Evolutionary conservation across 768 basidiomycete species (phyloP).

Genomic region (Calocybe gangraenosa): DNA sequence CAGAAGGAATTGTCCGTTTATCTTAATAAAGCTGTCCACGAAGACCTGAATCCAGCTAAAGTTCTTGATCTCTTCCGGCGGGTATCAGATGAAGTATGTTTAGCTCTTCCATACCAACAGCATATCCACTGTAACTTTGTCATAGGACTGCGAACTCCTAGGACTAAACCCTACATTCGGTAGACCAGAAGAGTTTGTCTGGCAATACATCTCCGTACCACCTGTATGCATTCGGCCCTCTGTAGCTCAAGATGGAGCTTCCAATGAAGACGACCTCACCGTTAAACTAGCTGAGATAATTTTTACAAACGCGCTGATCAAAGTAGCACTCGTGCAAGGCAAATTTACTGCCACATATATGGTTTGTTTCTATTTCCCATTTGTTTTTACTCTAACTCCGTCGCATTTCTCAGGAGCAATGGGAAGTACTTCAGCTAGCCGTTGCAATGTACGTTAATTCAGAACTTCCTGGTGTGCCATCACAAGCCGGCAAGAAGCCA

Average conservation of each 20-base stretch:
- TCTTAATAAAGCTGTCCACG: constrained; percentile 82
- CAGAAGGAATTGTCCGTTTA: constrained; percentile 85
- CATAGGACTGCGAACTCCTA: constrained; percentile 89
- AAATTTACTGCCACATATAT: constrained; percentile 86
- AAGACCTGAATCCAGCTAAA: constrained; percentile 93
- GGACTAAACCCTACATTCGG: constrained; percentile 87
- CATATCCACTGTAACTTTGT: not conserved
- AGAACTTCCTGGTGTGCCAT: constrained; percentile 89
- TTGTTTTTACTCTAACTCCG: not conserved
- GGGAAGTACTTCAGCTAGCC: constrained; percentile 93
- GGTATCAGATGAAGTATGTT: constrained; percentile 82
- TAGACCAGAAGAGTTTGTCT: constrained; percentile 94
- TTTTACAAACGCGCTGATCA: constrained; percentile 89
- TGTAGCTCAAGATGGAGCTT: constrained; percentile 95
- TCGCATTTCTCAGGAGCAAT: constrained; percentile 72
- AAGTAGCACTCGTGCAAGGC: constrained; percentile 84
- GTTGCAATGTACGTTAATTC: constrained; percentile 99
- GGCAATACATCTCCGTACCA: constrained; percentile 98
- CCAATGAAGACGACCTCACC: constrained; percentile 97
- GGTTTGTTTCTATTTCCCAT: constrained; percentile 37
- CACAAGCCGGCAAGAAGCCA: constrained; percentile 85
- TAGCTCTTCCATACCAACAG: not conserved
- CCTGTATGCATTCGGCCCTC: constrained; percentile 97
- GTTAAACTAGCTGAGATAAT: constrained; percentile 97
- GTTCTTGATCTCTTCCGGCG: constrained; percentile 88